Base-by-base conservation (phyloP, 208 protist species). In the Herpetomonas samuelpessoai region DNA sequence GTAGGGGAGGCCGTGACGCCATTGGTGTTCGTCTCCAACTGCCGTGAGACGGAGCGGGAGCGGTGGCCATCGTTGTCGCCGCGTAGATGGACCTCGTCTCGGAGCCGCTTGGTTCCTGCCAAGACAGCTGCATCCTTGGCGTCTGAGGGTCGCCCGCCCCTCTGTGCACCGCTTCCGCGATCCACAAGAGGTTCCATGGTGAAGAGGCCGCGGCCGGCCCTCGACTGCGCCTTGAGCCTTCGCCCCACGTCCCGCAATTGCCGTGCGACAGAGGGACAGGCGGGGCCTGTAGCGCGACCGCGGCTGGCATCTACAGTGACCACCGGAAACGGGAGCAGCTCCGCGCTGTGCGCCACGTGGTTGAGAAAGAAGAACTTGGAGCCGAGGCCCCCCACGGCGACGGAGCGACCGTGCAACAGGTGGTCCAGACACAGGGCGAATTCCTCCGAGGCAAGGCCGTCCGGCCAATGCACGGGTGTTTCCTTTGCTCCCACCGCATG, bases 331-430 rank as follows among this genome's bases (percentile, higher is more conserved):
- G 56, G 10, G 19, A 70, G 46, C 45, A 94, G 77, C 54, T 71
- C 67, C 25, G 84, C 77, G 39, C 71, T 79, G 39, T 88, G 81
- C 6, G 68, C 54, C 26, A 90, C 73, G 65, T 92, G 83, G 26
- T 79, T 66, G 21, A 95, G 80, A 53, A 95, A 95, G 53, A 86
- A 86, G 39, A 68, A 72, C 55, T 92, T 92, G 19, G 88, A 92
- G 27, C 58, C 77, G 45, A 88, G 65, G 16, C 88, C 88, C 64
- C 83, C 90, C 10, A 95, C 83, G 10, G 76, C 88, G 35, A 92
- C 75, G 48, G 75, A 86, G 53, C 83, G 79, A 39, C 88, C 88
- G 7, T 88, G 80, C 44, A 83, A 57, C 3, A 95, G 56, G 69
- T 89, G 74, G 51, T 95, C 85, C 7, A 89, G 45, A 19, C 60